Conservation (phyloP, 1,284 basidiomycete species). For the Moesziomyces aphidis region DNA sequence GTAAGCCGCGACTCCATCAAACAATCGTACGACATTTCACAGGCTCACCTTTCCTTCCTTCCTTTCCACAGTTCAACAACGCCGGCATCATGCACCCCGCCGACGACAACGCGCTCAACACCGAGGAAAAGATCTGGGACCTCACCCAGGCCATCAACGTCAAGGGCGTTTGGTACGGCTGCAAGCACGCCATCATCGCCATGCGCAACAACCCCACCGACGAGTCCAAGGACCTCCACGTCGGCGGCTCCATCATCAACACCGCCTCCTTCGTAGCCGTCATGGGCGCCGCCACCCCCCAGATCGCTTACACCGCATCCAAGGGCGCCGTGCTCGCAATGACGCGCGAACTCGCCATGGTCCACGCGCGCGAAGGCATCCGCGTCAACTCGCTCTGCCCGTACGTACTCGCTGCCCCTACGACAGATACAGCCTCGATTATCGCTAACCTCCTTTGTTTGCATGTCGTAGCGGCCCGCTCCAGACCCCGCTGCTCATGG, state of each 20-base stretch:
- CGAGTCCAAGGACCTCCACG: constrained; percentile 79
- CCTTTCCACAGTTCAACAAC: constrained; percentile 55
- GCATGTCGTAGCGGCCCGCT: constrained; percentile 69
- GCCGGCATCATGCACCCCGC: constrained; percentile 91
- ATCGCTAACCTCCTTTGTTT: background rate
- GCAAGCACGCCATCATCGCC: constrained; percentile 90
- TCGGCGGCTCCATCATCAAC: constrained; percentile 95
- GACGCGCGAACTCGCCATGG: constrained; percentile 96
- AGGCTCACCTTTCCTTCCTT: background rate
- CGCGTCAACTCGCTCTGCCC: constrained; percentile 95
- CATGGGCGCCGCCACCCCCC: constrained; percentile 93
- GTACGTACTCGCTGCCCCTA: constrained; percentile 4
- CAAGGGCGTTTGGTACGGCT: constrained; percentile 99
- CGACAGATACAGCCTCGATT: background rate
- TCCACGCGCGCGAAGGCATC: constrained; percentile 95
- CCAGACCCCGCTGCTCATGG: constrained; percentile 85
- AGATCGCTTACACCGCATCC: constrained; percentile 79
- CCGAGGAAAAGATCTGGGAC: constrained; percentile 91
- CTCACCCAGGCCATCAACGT: constrained; percentile 85
- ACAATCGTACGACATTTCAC: background rate
- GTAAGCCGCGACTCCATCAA: background rate
- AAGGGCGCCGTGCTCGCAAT: constrained; percentile 96
- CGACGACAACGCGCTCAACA: constrained; percentile 93
- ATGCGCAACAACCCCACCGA: constrained; percentile 89
- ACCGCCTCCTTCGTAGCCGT: constrained; percentile 94